These are phyloP conservation scores for Leccinum truebloodii DNA, from an alignment of 768 basidiomycete genomes.

Conservation along the genomic window DNA sequence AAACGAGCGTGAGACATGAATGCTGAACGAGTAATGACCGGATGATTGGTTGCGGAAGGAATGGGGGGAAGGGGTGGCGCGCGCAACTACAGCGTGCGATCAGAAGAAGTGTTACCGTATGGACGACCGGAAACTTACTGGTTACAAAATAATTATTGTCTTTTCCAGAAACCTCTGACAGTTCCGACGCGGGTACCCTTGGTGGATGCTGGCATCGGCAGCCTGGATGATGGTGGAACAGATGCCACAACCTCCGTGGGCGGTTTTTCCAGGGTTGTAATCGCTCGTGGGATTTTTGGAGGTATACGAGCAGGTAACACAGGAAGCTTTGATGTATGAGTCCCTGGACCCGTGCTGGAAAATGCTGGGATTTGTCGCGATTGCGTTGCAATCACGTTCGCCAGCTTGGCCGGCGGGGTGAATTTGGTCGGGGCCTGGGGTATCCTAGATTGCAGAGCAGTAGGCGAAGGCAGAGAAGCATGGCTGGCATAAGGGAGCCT, in stretches of 20 bases:
- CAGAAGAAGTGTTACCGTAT: not conserved
- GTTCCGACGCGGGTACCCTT: constrained; percentile 27
- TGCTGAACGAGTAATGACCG: constrained; percentile 20
- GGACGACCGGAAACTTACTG: constrained; percentile 9
- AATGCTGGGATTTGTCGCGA: constrained; percentile 12
- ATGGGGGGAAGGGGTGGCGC: not conserved
- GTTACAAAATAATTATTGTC: constrained; percentile 14
- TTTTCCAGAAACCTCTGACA: constrained; percentile 35
- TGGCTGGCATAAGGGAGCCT: constrained; percentile 18
- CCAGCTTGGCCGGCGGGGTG: constrained; percentile 33
- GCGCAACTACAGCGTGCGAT: not conserved
- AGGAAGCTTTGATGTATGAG: constrained; percentile 24
- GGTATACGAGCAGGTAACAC: constrained; percentile 16
- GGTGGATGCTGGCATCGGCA: constrained; percentile 28
- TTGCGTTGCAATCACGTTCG: constrained; percentile 29
- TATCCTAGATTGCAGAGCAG: constrained; percentile 17
- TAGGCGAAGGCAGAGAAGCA: constrained; percentile 7
- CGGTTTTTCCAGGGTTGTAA: constrained; percentile 7
- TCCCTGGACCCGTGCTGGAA: not conserved
- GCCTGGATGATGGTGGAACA: constrained; percentile 11
- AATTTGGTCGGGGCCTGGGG: constrained; percentile 28
- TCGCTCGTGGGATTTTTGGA: constrained; percentile 13
- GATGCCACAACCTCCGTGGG: constrained; percentile 2
- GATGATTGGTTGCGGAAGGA: constrained; percentile 1
- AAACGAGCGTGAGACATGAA: not conserved